A percentile compares a stretch with the other conserved stretches of the same genome.
phyloP scores from a whole-genome alignment of 805 yeast genomes.

The Saturnispora bothae region DNA sequence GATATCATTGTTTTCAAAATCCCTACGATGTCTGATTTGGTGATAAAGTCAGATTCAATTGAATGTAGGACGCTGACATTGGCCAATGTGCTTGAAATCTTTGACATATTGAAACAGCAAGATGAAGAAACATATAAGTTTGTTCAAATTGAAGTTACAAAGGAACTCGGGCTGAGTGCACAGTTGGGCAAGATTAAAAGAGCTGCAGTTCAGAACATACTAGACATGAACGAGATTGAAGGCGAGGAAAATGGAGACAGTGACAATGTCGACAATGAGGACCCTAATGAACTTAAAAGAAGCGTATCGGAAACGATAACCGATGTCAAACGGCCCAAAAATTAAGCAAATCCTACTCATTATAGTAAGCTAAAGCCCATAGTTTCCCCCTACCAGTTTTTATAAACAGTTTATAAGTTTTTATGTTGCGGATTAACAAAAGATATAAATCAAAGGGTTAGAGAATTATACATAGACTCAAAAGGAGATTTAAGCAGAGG shows the following conservation, averaged over 20 bases:
- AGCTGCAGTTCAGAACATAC: background rate
- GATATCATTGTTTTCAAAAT: constrained; percentile 10
- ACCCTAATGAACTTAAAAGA: too few species aligned
- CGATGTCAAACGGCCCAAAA: too few species aligned
- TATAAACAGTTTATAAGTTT: background rate
- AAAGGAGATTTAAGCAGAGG: constrained; percentile 38
- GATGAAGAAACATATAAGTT: constrained; percentile 18
- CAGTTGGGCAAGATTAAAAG: constrained; percentile 1
- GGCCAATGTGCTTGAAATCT: constrained; percentile 16
- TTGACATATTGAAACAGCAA: constrained; percentile 14
- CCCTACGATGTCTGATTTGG: constrained; percentile 17
- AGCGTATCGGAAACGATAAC: too few species aligned
- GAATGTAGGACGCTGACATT: constrained; percentile 12
- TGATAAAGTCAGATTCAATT: constrained; percentile 19
- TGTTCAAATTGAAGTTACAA: constrained; percentile 15
- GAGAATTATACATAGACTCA: constrained; percentile 6
- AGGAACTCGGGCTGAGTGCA: constrained; percentile 6
- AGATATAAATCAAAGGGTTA: constrained; percentile 10
- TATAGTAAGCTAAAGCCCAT: background rate
- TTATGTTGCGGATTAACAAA: constrained; percentile 2
- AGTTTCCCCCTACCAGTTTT: background rate
- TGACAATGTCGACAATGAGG: too few species aligned
- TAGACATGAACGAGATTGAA: background rate
- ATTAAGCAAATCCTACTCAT: background rate
- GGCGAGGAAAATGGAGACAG: background rate